Evolutionary conservation across 148 eudicot species (phyloP).

Genomic region (Camellia granthamiana): DNA sequence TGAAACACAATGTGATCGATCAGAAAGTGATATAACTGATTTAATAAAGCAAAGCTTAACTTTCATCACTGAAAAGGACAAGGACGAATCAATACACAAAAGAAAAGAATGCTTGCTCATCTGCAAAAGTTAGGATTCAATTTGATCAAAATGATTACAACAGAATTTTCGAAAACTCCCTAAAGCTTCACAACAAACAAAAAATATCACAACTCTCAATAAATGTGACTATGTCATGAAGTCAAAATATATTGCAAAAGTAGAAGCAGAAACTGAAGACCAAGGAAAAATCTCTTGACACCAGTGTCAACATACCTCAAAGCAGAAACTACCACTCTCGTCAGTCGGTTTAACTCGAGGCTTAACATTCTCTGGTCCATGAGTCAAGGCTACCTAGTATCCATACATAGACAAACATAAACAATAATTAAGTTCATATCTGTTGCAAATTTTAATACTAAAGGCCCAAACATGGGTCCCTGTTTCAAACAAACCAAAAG

Average conservation of each 20-base stretch:
- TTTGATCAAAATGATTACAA: not conserved
- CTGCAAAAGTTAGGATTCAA: not conserved
- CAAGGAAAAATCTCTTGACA: not conserved
- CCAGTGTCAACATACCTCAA: slow-evolving; percentile 58
- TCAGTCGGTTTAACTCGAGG: slow-evolving; percentile 87
- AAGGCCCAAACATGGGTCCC: not conserved
- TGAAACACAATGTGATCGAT: slow-evolving; percentile 27
- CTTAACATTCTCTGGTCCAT: slow-evolving; percentile 97
- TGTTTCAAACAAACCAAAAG: slow-evolving; percentile 7
- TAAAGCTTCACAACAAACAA: not conserved
- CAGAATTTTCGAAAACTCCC: not conserved
- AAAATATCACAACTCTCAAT: not conserved
- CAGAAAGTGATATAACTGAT: not conserved
- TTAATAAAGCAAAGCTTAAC: not conserved
- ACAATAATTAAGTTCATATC: not conserved
- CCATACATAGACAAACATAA: slow-evolving; percentile 3
- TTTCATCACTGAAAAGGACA: not conserved
- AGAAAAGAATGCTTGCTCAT: not conserved
- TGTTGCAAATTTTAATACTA: not conserved
- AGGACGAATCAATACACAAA: not conserved
- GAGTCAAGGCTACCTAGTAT: slow-evolving; percentile 90
- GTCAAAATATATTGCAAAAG: not conserved
- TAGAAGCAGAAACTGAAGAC: not conserved
- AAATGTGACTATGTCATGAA: not conserved
- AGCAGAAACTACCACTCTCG: slow-evolving; percentile 71